These are phyloP conservation scores for Lactarius pseudohatsudake DNA, from an alignment of 768 basidiomycete species.

Conservation along the genomic window DNA sequence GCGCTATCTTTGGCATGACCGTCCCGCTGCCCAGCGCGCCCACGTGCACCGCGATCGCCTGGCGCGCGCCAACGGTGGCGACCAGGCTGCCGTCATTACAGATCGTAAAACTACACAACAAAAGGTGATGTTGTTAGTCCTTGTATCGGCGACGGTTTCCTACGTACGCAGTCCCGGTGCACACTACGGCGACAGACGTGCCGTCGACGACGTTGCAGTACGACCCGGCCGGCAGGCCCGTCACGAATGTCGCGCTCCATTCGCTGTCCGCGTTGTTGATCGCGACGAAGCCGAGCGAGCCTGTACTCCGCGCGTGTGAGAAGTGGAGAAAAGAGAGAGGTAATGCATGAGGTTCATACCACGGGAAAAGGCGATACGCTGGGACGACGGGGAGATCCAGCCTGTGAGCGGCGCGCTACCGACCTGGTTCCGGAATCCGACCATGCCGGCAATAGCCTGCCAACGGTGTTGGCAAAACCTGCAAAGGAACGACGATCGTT, in stretches of 20 bases:
- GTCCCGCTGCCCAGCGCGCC: slow-evolving; percentile 19
- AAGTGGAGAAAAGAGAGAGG: background rate
- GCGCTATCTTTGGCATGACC: background rate
- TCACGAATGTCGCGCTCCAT: slow-evolving; percentile 58
- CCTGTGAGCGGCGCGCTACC: slow-evolving; percentile 50
- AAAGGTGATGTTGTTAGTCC: background rate
- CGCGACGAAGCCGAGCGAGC: slow-evolving; percentile 57
- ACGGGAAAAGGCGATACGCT: slow-evolving; percentile 67
- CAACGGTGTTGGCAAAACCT: slow-evolving; percentile 66
- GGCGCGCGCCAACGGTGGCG: slow-evolving; percentile 31
- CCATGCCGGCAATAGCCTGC: slow-evolving; percentile 57
- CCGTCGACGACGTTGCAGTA: slow-evolving; percentile 70
- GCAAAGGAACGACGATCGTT: background rate
- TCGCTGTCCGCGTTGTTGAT: slow-evolving; percentile 62
- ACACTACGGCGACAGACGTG: slow-evolving; percentile 40
- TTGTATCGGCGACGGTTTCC: background rate
- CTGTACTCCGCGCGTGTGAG: slow-evolving; percentile 33
- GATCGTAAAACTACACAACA: slow-evolving; percentile 26
- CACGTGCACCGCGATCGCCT: slow-evolving; percentile 33
- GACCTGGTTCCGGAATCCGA: slow-evolving; percentile 59
- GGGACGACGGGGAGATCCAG: slow-evolving; percentile 56
- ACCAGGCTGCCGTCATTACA: slow-evolving; percentile 27
- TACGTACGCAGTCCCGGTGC: slow-evolving; percentile 50
- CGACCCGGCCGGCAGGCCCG: slow-evolving; percentile 53
- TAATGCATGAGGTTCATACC: slow-evolving; percentile 39